Conservation (phyloP, 164 flowering plant species). For the Echeveria elegans region DNA sequence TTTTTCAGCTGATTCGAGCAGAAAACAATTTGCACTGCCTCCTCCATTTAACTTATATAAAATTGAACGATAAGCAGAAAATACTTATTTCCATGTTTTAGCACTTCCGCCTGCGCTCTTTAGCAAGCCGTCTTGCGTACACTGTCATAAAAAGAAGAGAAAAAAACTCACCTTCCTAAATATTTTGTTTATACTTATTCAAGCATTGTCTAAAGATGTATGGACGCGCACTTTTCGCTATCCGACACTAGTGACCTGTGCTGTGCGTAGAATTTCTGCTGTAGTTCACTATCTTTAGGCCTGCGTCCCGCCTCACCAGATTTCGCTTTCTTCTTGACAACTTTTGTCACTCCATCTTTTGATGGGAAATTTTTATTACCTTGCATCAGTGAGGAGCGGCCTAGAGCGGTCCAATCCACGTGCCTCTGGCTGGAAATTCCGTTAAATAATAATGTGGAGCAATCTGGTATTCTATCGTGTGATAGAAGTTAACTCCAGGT, state of each 20-base stretch:
- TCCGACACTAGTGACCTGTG: neutral
- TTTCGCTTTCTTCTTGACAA: neutral
- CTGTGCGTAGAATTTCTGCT: neutral
- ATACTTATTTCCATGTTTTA: neutral
- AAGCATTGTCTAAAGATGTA: neutral
- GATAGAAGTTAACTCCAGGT: no score
- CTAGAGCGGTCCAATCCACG: neutral
- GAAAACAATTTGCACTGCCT: neutral
- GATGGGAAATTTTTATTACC: neutral
- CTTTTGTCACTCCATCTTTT: neutral
- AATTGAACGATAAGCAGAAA: no score
- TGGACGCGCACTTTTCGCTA: neutral
- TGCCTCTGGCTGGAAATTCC: neutral
- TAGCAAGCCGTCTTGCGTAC: conserved; percentile 1
- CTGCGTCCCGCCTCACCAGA: neutral
- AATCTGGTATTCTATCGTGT: no score
- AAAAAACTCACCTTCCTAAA: neutral
- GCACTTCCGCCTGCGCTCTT: neutral
- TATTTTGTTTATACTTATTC: no score
- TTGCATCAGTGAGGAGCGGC: neutral
- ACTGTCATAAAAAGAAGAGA: no score
- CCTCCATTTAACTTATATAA: no score
- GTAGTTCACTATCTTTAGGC: neutral
- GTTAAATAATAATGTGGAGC: neutral
- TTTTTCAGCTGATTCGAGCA: neutral